phyloP scores from a whole-genome alignment of 768 basidiomycete genomes.

The Gloeophyllum trabeum region DNA sequence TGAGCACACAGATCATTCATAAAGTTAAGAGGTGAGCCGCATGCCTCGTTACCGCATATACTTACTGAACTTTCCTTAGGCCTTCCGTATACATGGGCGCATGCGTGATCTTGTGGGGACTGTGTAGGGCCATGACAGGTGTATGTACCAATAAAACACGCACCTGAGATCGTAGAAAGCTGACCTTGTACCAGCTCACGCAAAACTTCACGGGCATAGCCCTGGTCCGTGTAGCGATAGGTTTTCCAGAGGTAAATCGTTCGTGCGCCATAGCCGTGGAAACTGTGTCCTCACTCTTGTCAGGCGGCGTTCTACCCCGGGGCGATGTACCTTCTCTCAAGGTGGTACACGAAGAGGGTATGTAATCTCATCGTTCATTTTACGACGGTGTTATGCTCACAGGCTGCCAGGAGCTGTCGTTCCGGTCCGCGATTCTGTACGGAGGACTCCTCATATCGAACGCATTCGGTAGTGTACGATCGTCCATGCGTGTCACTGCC shows the following conservation, averaged over 20 bases:
- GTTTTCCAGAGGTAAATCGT: conserved; percentile 13
- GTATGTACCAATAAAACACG: conserved; percentile 6
- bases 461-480: conserved; percentile 10
- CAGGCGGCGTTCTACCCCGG: conserved; percentile 12
- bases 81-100: conserved; percentile 12
- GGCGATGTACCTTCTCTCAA: conserved; percentile 12
- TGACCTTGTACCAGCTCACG: conserved; percentile 11
- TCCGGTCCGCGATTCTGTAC: conserved; percentile 19
- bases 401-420: conserved; percentile 19
- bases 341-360: conserved; percentile 15
- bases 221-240: conserved; percentile 5
- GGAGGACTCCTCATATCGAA: conserved; percentile 24
- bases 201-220: neutral
- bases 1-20: neutral
- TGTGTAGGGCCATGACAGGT: conserved; percentile 7
- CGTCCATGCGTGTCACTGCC: too few species aligned
- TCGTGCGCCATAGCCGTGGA: conserved; percentile 20
- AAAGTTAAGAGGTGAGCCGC: neutral
- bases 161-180: conserved; percentile 12
- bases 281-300: too few species aligned
- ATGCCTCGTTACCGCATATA: neutral
- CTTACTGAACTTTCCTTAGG: neutral
- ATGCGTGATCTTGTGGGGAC: conserved; percentile 13
- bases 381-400: too few species aligned
- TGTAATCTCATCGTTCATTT: too few species aligned